Base-by-base conservation (phyloP, 495 filamentous ascomycete species). In the Hypoxylon lienhwacheense region DNA sequence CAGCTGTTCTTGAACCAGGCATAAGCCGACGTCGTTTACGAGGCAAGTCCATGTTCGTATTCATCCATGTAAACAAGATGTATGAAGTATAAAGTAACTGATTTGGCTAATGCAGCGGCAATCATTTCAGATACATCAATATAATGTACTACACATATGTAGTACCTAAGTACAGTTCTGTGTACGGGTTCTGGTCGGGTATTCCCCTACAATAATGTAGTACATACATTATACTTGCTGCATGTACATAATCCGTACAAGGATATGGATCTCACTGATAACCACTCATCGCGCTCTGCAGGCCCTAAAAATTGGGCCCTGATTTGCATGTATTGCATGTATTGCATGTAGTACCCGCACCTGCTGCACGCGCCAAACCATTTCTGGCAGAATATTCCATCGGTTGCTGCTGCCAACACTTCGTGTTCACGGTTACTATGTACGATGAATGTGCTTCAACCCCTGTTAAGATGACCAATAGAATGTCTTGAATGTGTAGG, bases 391-490 rank as follows among this genome's bases (percentile, higher is more conserved):
- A 33, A 35, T 26, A 47, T 43, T 15, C 47, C 37, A 19, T 47
- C 31, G 52, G 29, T 28, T 49, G 32, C 34, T 50, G 25, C 48
- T 50, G 50, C 51, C 51, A 61, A 55, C 50, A 61, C 40, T 55
- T 61, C 57, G 57, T 61, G 51, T 61, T 61, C 45, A 50, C 50
- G 39, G 43, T 17, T n/a, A n/a, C n/a, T n/a, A n/a, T n/a, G n/a
- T n/a, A n/a, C n/a, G n/a, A n/a, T n/a, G n/a, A n/a, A n/a, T n/a
- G n/a, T n/a, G n/a, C n/a, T n/a, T n/a, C n/a, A n/a, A n/a, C n/a
- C n/a, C n/a, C n/a, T n/a, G n/a, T n/a, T n/a, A n/a, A n/a, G n/a
- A n/a, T 46, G 51, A 35, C 47, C 52, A 61, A 61, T 61, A 20
- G 52, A 55, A 61, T n/a, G n/a, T n/a, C n/a, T n/a, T n/a, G n/a